These are phyloP conservation scores for Kuraishia ogatae DNA, from an alignment of 805 yeast genomes.

Conservation along the genomic window DNA sequence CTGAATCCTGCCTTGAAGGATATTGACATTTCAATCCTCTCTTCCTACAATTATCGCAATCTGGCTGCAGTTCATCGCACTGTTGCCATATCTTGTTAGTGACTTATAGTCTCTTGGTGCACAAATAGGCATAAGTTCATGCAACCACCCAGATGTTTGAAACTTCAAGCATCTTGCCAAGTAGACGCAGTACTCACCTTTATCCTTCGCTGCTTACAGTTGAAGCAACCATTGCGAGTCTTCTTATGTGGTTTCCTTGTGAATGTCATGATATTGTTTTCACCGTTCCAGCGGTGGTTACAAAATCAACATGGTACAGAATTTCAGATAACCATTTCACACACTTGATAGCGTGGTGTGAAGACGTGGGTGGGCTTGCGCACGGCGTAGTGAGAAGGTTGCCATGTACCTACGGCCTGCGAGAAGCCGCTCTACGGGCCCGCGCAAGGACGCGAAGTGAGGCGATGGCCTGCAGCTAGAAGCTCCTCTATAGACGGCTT, in stretches of 20 bases:
- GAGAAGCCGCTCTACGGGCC: neutral
- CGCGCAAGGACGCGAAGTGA: neutral
- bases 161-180: neutral
- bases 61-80: constrained; percentile 18
- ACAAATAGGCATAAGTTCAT: constrained; percentile 1
- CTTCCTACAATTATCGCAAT: constrained; percentile 13
- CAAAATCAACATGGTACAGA: no score
- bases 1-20: constrained; percentile 1
- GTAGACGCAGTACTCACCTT: constrained; percentile 11
- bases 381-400: neutral
- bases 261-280: neutral
- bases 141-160: no score
- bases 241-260: constrained; percentile 15
- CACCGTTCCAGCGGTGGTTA: neutral
- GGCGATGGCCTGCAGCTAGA: neutral
- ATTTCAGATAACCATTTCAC: no score
- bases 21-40: constrained; percentile 13
- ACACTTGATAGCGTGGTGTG: no score
- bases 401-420: neutral
- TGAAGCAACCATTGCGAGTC: constrained; percentile 15
- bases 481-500: neutral
- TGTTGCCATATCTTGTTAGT: constrained; percentile 3
- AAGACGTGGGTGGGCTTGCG: neutral
- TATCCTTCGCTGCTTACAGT: constrained; percentile 14
- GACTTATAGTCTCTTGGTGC: no score